Evolutionary conservation across 345 rosid species (phyloP), one percentile per base, ranked within the genome.

Genomic region (Odontarrhena argentea): DNA sequence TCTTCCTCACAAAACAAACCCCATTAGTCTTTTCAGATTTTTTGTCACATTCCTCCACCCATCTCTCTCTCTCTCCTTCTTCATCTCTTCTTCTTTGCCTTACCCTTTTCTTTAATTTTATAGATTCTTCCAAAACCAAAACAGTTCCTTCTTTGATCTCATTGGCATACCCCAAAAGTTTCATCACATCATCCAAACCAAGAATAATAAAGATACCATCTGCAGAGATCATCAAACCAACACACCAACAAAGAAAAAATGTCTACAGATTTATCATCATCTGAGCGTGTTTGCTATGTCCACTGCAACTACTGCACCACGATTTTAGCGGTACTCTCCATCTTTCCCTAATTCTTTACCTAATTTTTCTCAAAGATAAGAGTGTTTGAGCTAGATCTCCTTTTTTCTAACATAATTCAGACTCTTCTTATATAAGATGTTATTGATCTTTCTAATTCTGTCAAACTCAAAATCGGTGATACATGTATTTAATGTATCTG

Each of bases 241-340:
- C 36, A 28, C 32, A 71, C 4, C 10, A 45, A 60, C 57, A 28
- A 28, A 3, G 45, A 5, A 32, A 76, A 61, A 73, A 86, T 89
- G 96, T 86, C 99, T 51, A 28, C 79, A 52, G 90, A 94, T 32
- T 74, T 80, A 86, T 80, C 85, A 86, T 80, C 85, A 30, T 72
- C 96, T 53, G 97, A 91, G 55, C 84, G 84, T 47, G 93, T 94
- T 65, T 88, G 97, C 72, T 94, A 87, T 83, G 96, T 91, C 58
- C 91, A 88, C 85, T 94, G 99, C 97, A 88, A 75, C 91, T 82
- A 88, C 88, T 94, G 99, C 96, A 87, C 86, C 90, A 91, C 96
- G 75, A 80, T 88, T 68, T 77, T 94, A 77, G 99, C 90, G 92
- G 99, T 94, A 91, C 53, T 76, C 75, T 53, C 58, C 40, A 55